These are phyloP conservation scores for Graphilbum sp. DNA, from an alignment of 2,329 filamentous ascomycete species.

Conservation along the genomic window DNA sequence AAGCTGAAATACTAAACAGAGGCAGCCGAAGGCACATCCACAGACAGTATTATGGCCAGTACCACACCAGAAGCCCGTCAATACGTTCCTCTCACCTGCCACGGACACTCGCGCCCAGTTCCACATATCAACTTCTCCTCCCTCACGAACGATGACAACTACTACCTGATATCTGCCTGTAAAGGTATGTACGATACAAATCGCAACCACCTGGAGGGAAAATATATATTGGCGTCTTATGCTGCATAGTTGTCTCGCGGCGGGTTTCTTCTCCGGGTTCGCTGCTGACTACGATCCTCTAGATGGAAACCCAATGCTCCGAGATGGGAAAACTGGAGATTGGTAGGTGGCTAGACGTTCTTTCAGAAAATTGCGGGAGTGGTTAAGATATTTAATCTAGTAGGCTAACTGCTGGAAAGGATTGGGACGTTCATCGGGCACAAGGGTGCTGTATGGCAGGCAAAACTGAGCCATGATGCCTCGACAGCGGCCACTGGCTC, in stretches of 20 bases:
- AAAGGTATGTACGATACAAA: slow-evolving; percentile 63
- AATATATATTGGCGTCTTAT: too few species aligned
- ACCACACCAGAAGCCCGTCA: slow-evolving; percentile 22
- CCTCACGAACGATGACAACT: slow-evolving; percentile 65
- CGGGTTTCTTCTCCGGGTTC: slow-evolving; percentile 9
- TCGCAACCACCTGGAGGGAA: too few species aligned
- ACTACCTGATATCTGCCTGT: slow-evolving; percentile 86
- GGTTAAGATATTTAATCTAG: not conserved
- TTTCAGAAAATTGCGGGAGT: not conserved
- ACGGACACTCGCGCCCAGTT: slow-evolving; percentile 84
- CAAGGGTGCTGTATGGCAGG: slow-evolving; percentile 96
- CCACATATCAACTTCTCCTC: slow-evolving; percentile 84
- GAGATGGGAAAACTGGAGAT: slow-evolving; percentile 87
- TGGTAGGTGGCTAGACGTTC: slow-evolving; percentile 38
- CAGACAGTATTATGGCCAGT: slow-evolving; percentile 11
- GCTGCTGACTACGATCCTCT: slow-evolving; percentile 7
- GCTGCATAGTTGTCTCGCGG: not conserved
- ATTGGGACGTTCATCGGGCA: slow-evolving; percentile 97
- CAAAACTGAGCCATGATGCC: slow-evolving; percentile 75
- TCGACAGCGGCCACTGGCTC: slow-evolving; percentile 82
- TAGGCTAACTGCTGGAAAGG: slow-evolving; percentile 49
- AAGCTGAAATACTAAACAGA: too few species aligned
- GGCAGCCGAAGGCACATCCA: too few species aligned
- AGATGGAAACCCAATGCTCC: slow-evolving; percentile 98
- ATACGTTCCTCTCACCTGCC: slow-evolving; percentile 82